A percentile compares a stretch with the other conserved stretches of the same genome.
Evolutionary conservation across 108 stramenopile species (phyloP).

Genomic region (Nitzschia sp.): DNA sequence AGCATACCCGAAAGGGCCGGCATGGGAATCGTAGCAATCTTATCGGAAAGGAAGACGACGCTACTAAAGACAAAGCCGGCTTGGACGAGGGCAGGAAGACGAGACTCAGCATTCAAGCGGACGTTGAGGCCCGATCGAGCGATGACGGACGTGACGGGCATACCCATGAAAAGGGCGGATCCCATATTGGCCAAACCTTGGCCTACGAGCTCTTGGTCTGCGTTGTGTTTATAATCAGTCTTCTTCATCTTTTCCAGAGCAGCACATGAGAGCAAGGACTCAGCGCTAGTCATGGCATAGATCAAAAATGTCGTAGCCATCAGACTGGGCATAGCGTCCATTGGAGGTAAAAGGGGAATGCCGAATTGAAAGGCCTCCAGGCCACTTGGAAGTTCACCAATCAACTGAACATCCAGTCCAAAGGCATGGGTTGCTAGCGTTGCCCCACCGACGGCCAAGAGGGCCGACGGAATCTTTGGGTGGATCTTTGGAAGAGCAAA

Average conservation of each 20-base stretch:
- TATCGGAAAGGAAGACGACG: conserved; percentile 30
- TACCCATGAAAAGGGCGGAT: conserved; percentile 39
- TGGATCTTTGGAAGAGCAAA: conserved; percentile 32
- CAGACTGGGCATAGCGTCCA: conserved; percentile 25
- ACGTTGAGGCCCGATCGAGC: conserved; percentile 45
- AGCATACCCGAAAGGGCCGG: conserved; percentile 32
- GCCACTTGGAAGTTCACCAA: conserved; percentile 30
- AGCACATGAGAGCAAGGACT: conserved; percentile 35
- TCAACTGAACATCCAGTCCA: conserved; percentile 27
- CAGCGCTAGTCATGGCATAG: conserved; percentile 44
- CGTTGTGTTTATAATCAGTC: conserved; percentile 37
- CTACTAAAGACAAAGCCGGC: conserved; percentile 38
- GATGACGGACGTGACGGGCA: conserved; percentile 46
- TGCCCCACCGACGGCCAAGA: conserved; percentile 35
- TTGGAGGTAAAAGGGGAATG: conserved; percentile 13
- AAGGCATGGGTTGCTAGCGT: conserved; percentile 33
- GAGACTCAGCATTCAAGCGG: conserved; percentile 27
- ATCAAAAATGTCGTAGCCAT: conserved; percentile 37
- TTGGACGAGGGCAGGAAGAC: conserved; percentile 39
- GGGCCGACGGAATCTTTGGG: conserved; percentile 34
- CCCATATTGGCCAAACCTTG: conserved; percentile 44
- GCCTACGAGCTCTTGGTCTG: conserved; percentile 45
- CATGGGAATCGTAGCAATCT: conserved; percentile 34
- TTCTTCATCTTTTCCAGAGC: conserved; percentile 50
- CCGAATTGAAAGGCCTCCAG: conserved; percentile 36